Conservation (phyloP, 352 stramenopile genomes). For the Globisporangium sylvaticum region DNA sequence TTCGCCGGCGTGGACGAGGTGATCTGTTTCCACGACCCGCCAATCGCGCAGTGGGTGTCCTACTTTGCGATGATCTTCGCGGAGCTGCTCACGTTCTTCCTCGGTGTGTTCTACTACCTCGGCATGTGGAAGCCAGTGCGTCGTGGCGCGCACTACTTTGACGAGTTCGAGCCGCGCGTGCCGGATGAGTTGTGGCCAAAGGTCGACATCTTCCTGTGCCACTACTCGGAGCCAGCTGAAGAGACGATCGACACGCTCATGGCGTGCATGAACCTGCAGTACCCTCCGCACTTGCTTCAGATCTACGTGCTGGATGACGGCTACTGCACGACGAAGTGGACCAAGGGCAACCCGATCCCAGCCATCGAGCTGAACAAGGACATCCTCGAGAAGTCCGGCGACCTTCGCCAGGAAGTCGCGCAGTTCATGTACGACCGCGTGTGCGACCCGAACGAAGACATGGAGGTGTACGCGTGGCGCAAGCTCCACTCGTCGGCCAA, state of each 20-base stretch:
- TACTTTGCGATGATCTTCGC: conserved; percentile 72
- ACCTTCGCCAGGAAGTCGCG: conserved; percentile 80
- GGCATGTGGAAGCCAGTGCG: conserved; percentile 88
- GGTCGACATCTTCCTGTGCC: conserved; percentile 79
- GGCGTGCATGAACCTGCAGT: conserved; percentile 86
- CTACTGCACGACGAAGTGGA: conserved; percentile 83
- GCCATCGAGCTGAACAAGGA: conserved; percentile 73
- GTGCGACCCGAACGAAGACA: conserved; percentile 82
- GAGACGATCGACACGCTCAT: conserved; percentile 85
- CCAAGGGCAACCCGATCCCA: conserved; percentile 65
- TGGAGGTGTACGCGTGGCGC: conserved; percentile 85
- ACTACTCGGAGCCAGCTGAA: conserved; percentile 81
- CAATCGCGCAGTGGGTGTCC: conserved; percentile 73
- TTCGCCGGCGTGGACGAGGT: conserved; percentile 74
- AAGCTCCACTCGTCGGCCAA: conserved; percentile 85
- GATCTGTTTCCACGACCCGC: conserved; percentile 70
- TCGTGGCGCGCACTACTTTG: conserved; percentile 84
- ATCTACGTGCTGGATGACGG: conserved; percentile 86
- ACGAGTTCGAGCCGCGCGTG: conserved; percentile 81
- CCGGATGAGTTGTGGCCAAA: conserved; percentile 82
- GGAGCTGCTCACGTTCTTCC: conserved; percentile 63
- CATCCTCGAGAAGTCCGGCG: conserved; percentile 67
- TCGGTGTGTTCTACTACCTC: conserved; percentile 82
- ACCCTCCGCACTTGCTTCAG: conserved; percentile 81
- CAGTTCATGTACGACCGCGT: conserved; percentile 89